Percentiles rank a stretch among this genome's conserved stretches.
phyloP scores from a whole-genome alignment of 1,284 basidiomycete species.

The Ceratobasidium theobromae region DNA sequence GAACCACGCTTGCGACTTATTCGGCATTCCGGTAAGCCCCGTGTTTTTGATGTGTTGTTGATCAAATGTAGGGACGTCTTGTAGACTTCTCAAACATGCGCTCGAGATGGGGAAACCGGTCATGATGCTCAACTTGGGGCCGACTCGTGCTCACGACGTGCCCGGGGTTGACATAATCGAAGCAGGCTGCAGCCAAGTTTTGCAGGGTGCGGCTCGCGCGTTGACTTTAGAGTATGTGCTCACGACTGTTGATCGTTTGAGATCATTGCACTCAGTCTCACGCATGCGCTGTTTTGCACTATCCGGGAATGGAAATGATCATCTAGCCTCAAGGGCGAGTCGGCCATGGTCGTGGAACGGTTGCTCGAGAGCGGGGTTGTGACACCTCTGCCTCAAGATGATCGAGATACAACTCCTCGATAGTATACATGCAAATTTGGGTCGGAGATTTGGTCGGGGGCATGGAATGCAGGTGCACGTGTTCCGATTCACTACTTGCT shows the following conservation, averaged over 20 bases:
- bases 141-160: slow-evolving; percentile 80
- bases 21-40: slow-evolving; percentile 75
- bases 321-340: slow-evolving; percentile 45
- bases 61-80: too few relatives aligned
- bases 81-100: slow-evolving; percentile 71
- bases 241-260: neutral
- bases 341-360: slow-evolving; percentile 48
- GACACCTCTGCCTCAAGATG: slow-evolving; percentile 51
- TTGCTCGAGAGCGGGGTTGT: slow-evolving; percentile 60
- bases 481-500: neutral
- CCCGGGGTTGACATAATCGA: slow-evolving; percentile 75
- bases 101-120: slow-evolving; percentile 73
- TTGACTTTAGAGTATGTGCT: slow-evolving; percentile 36
- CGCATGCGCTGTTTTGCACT: neutral
- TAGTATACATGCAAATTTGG: neutral
- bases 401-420: slow-evolving; percentile 40
- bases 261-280: neutral
- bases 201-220: slow-evolving; percentile 52
- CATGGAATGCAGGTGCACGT: neutral
- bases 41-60: too few relatives aligned
- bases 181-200: slow-evolving; percentile 64
- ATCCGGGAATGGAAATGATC: neutral
- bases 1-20: slow-evolving; percentile 89
- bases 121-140: slow-evolving; percentile 81
- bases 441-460: neutral